A percentile compares a stretch with the other conserved stretches of the same genome.
phyloP scores from a whole-genome alignment of 495 filamentous ascomycete species.

The Tuber brumale region DNA sequence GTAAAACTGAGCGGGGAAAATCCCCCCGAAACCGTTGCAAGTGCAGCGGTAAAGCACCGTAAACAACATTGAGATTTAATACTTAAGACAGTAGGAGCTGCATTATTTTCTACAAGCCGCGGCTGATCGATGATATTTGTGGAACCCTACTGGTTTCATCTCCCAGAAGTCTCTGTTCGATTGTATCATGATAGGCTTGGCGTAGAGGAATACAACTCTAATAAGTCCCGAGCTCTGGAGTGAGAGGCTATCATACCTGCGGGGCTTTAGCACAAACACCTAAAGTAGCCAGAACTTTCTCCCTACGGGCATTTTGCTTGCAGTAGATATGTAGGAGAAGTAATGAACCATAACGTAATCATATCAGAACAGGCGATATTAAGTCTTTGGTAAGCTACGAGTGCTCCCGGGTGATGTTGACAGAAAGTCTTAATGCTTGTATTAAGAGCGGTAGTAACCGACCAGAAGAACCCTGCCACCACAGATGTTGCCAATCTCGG shows the following conservation, averaged over 20 bases:
- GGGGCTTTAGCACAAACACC: neutral
- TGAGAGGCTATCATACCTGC: neutral
- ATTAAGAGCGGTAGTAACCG: neutral
- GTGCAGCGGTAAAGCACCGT: neutral
- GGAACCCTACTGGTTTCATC: neutral
- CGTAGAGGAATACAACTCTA: neutral
- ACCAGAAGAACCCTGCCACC: neutral
- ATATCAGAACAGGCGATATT: neutral
- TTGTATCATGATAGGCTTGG: neutral
- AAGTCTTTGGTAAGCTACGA: neutral
- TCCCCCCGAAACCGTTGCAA: neutral
- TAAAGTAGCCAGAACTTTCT: neutral
- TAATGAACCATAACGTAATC: neutral
- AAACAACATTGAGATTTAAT: neutral
- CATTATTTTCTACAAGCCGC: neutral
- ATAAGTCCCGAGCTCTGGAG: neutral
- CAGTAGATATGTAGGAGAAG: neutral
- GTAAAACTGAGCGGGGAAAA: neutral
- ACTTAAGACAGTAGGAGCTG: neutral
- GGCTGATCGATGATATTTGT: neutral
- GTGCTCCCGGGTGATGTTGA: neutral
- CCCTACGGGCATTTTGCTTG: neutral
- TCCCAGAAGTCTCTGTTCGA: neutral
- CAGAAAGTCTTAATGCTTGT: neutral
- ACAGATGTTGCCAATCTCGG: neutral